A percentile compares a stretch with the other conserved stretches of the same genome.
Evolutionary conservation across 1,284 basidiomycete genomes (phyloP).

Genomic region (Trichosporon asahii): DNA sequence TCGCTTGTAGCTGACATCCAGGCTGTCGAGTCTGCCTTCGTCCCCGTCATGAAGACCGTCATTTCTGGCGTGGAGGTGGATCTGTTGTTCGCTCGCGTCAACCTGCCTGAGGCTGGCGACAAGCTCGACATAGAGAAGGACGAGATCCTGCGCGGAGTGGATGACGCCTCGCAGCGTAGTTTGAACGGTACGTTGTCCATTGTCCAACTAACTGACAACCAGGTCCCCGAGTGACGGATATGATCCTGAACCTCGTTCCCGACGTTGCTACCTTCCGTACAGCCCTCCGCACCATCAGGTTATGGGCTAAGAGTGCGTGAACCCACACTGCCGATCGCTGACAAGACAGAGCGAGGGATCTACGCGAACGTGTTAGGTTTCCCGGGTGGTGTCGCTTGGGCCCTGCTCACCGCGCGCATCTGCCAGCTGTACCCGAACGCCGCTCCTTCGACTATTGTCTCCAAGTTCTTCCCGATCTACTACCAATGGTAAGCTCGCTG

Average conservation of each 20-base stretch:
- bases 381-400: constrained; percentile 97
- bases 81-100: constrained; percentile 74
- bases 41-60: constrained; percentile 89
- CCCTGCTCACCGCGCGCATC: constrained; percentile 95
- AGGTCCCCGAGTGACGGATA: constrained; percentile 95
- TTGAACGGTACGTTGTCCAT: constrained; percentile 66
- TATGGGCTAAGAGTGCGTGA: constrained; percentile 89
- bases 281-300: constrained; percentile 89
- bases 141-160: constrained; percentile 84
- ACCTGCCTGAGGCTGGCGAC: constrained; percentile 66
- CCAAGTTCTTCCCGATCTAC: constrained; percentile 94
- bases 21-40: constrained; percentile 94
- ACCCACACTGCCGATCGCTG: constrained; percentile 3
- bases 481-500: constrained; percentile 73
- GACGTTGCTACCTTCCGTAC: constrained; percentile 93
- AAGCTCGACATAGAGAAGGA: constrained; percentile 86
- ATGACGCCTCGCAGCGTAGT: constrained; percentile 92
- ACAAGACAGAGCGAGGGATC: constrained; percentile 73
- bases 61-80: constrained; percentile 92
- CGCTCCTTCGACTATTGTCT: constrained; percentile 89
- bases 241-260: constrained; percentile 91
- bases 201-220: constrained; percentile 19
- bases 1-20: constrained; percentile 42
- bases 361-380: constrained; percentile 99
- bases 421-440: constrained; percentile 98